These are phyloP conservation scores for Phytophthora multivora DNA, from an alignment of 352 stramenopile genomes.

Conservation along the genomic window DNA sequence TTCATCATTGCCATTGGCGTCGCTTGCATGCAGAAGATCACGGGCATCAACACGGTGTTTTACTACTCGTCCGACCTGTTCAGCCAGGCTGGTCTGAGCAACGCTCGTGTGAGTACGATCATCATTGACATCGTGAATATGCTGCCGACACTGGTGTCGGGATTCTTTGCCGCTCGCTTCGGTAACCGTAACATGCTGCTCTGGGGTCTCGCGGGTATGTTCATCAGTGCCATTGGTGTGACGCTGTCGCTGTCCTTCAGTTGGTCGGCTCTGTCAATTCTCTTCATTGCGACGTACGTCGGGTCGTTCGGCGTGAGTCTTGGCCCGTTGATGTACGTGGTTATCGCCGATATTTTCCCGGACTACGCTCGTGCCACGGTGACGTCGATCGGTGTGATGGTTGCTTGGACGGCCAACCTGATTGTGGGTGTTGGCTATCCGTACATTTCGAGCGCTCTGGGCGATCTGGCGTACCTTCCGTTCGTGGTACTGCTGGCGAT, in stretches of 20 bases:
- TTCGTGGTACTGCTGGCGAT: constrained; percentile 35
- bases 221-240: constrained; percentile 41
- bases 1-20: constrained; percentile 48
- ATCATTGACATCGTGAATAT: constrained; percentile 49
- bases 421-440: constrained; percentile 58
- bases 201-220: constrained; percentile 37
- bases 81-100: constrained; percentile 33
- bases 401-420: constrained; percentile 45
- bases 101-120: constrained; percentile 39
- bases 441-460: constrained; percentile 41
- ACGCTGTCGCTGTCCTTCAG: constrained; percentile 38
- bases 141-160: constrained; percentile 37
- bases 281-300: constrained; percentile 44
- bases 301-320: constrained; percentile 38
- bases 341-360: constrained; percentile 55
- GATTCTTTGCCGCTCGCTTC: constrained; percentile 34
- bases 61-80: constrained; percentile 63
- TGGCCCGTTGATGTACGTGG: constrained; percentile 43
- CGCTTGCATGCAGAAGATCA: constrained; percentile 47
- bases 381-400: constrained; percentile 33
- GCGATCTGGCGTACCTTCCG: constrained; percentile 38
- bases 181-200: constrained; percentile 46
- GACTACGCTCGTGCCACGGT: constrained; percentile 46
- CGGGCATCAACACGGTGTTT: constrained; percentile 61
- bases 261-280: constrained; percentile 38